Base-by-base conservation (phyloP, 768 basidiomycete genomes). In the Gautieria morchelliformis region DNA sequence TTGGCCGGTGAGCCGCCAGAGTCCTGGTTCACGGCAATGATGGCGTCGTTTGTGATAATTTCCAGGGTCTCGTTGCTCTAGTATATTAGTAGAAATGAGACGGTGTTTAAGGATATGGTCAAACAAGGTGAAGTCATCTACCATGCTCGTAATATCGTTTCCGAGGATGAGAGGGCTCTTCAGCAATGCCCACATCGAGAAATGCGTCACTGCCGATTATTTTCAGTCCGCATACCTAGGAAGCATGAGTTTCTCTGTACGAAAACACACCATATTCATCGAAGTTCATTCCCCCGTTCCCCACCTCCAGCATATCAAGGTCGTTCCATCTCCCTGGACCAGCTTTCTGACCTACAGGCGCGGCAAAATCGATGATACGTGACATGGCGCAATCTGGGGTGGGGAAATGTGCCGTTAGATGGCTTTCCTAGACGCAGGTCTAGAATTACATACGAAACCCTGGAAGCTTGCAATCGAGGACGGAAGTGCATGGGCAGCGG, bases 131-230 rank as follows among this genome's bases (percentile, higher is more conserved):
- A 3, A 30, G 8, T 24, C 3, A 41, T 60, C 15, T 35, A 70
- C 71, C 74, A 74, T 75, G 50, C 63, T 63, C 5, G 68, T 69
- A 17, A 74, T 57, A 52, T 74, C 72, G 60, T 75, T 71, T 0
- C 74, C 74, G 5, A 75, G 65, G 44, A 75, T 74, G 10, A 75
- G 65, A 0, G 74, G 72, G 48, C 69, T 70, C 66, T 75, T 75
- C 27, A 72, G 62, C n/a, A 75, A 58, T 9, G 69, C 67, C 74
- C 74, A 75, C 66, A 75, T 69, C 1, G 70, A 68, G 58, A 75
- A 72, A 60, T 75, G 72, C 4, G 71, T 71, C 20, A 70, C 71
- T 72, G 55, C 15, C 14, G 42, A 10, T 37, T 37, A 9, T 9
- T 3, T 37, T 9, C 14, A 37, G 35, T 27, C 27, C 5, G 27